These are phyloP conservation scores for Phytophthora tentaculata DNA, from an alignment of 352 stramenopile species.

Conservation along the genomic window DNA sequence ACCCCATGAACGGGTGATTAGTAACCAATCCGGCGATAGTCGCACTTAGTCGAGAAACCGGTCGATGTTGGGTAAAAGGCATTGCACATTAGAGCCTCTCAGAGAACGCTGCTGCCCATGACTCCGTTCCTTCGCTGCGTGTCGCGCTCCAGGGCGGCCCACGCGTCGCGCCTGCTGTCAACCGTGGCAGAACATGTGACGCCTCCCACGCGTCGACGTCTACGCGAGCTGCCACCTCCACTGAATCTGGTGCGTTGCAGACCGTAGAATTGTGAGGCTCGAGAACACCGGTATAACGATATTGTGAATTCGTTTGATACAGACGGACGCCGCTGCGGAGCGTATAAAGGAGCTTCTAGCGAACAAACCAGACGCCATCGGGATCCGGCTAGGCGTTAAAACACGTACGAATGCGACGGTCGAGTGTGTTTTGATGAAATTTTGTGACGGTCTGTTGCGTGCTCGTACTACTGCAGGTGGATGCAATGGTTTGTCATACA, in stretches of 20 bases:
- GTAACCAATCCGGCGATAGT: slow-evolving; percentile 3
- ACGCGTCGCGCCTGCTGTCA: slow-evolving; percentile 36
- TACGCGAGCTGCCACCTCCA: slow-evolving; percentile 74
- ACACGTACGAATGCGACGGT: slow-evolving; percentile 59
- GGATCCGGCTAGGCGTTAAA: slow-evolving; percentile 96
- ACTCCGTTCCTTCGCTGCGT: slow-evolving; percentile 43
- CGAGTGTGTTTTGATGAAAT: neutral
- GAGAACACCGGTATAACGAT: slow-evolving; percentile 3
- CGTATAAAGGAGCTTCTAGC: slow-evolving; percentile 89
- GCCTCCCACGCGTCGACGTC: slow-evolving; percentile 53
- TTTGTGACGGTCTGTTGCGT: slow-evolving; percentile 5
- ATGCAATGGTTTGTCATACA: slow-evolving; percentile 99
- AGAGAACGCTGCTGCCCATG: slow-evolving; percentile 19
- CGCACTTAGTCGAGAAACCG: slow-evolving; percentile 13
- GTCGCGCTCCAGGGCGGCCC: slow-evolving; percentile 18
- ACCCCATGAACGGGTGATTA: slow-evolving; percentile 6
- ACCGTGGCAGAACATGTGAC: slow-evolving; percentile 47
- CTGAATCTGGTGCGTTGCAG: slow-evolving; percentile 69
- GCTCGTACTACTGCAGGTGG: slow-evolving; percentile 65
- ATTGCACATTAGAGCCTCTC: slow-evolving; percentile 27
- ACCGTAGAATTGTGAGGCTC: slow-evolving; percentile 10
- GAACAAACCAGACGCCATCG: slow-evolving; percentile 90
- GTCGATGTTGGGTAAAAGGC: slow-evolving; percentile 10
- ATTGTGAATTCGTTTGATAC: neutral
- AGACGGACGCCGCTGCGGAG: slow-evolving; percentile 89